Conservation (phyloP, 768 basidiomycete genomes). For the Mycena albidolilacea region DNA sequence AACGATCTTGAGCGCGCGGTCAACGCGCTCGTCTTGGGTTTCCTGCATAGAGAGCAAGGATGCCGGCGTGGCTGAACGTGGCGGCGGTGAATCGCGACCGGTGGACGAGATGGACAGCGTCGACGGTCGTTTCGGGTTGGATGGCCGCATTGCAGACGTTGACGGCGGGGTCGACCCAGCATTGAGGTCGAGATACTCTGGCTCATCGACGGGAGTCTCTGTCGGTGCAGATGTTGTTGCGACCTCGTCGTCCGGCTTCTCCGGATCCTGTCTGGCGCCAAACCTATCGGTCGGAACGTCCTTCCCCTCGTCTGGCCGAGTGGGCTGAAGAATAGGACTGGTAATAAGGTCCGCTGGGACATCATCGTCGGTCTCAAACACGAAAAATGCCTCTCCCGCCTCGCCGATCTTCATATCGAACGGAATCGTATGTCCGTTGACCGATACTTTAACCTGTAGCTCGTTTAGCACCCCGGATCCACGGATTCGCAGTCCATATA, state of each 20-base stretch:
- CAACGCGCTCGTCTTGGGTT: conserved; percentile 59
- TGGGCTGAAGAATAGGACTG: conserved; percentile 87
- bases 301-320: conserved; percentile 57
- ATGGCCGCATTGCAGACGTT: conserved; percentile 20
- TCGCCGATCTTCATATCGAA: conserved; percentile 99
- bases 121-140: conserved; percentile 35
- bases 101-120: conserved; percentile 26
- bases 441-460: conserved; percentile 85
- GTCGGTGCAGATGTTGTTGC: conserved; percentile 41
- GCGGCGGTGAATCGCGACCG: conserved; percentile 1
- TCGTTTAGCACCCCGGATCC: conserved; percentile 11
- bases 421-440: conserved; percentile 90
- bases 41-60: conserved; percentile 51
- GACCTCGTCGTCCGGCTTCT: conserved; percentile 41
- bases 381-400: conserved; percentile 98
- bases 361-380: conserved; percentile 96
- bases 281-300: conserved; percentile 55
- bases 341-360: conserved; percentile 95
- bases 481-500: conserved; percentile 8
- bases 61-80: conserved; percentile 26
- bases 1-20: conserved; percentile 64
- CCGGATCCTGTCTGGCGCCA: conserved; percentile 55
- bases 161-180: conserved; percentile 51
- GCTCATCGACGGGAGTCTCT: conserved; percentile 60
- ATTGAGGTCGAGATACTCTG: conserved; percentile 90